Percentiles rank a stretch among this genome's conserved stretches.
Evolutionary conservation across 2,329 filamentous ascomycete genomes (phyloP).

Genomic region (Aspergillus brasiliensis): DNA sequence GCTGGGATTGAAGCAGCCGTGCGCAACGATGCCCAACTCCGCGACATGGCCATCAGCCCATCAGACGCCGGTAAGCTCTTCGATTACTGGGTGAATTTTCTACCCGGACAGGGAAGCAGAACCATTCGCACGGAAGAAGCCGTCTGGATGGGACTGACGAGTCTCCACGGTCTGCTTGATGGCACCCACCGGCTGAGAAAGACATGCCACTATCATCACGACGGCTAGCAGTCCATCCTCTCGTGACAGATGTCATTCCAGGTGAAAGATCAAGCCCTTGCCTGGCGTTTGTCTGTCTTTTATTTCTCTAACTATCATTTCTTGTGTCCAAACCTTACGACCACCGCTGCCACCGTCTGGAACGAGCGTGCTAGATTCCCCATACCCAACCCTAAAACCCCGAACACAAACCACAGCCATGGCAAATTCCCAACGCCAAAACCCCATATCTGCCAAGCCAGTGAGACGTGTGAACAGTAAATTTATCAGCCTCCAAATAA

Average conservation of each 20-base stretch:
- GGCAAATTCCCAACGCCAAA: not conserved
- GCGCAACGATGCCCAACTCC: not conserved
- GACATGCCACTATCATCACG: constrained; percentile 1
- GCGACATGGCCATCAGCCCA: constrained; percentile 58
- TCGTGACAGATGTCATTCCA: not conserved
- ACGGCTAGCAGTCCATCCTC: not conserved
- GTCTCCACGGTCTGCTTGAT: constrained; percentile 60
- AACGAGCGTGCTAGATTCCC: not conserved
- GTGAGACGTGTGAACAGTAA: too few relatives aligned
- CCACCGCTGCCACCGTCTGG: not conserved
- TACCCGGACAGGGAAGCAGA: constrained; percentile 77
- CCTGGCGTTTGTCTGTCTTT: not conserved
- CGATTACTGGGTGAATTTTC: constrained; percentile 80
- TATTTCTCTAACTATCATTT: not conserved
- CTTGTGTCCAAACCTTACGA: not conserved
- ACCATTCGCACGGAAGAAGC: constrained; percentile 85
- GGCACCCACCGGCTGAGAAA: constrained; percentile 19
- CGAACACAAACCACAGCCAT: not conserved
- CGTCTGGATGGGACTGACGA: constrained; percentile 73
- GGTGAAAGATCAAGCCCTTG: constrained; percentile 1
- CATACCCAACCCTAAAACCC: not conserved
- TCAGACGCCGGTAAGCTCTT: constrained; percentile 71
- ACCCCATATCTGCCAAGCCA: not conserved
- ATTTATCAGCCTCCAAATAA: too few relatives aligned
- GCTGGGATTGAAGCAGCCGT: not conserved